These are phyloP conservation scores for Kodamaea arcana DNA, from an alignment of 1,139 yeast genomes.

Conservation along the genomic window DNA sequence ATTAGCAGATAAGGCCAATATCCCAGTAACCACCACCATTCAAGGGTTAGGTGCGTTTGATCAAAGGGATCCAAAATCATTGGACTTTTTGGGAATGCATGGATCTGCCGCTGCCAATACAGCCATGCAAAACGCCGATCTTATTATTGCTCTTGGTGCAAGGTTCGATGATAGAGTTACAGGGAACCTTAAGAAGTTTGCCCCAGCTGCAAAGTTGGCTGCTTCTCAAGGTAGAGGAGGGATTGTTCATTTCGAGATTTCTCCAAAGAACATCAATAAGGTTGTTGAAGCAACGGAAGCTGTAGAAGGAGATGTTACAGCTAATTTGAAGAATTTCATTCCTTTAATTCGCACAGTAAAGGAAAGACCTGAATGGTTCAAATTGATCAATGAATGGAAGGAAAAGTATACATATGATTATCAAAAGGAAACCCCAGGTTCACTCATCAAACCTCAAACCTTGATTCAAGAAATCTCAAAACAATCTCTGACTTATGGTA, in stretches of 20 bases:
- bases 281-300: conserved; percentile 97
- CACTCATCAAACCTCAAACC: conserved; percentile 89
- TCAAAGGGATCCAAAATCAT: conserved; percentile 83
- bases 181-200: conserved; percentile 78
- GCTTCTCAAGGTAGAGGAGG: conserved; percentile 91
- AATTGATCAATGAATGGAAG: conserved; percentile 75
- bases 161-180: conserved; percentile 98
- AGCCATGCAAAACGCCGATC: conserved; percentile 90
- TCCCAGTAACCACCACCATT: conserved; percentile 93
- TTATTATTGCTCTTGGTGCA: conserved; percentile 92
- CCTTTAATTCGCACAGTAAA: conserved; percentile 62
- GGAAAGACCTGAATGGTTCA: conserved; percentile 76
- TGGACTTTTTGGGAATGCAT: conserved; percentile 98
- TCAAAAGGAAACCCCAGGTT: conserved; percentile 71
- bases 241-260: conserved; percentile 90
- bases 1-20: conserved; percentile 82
- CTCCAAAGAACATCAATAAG: conserved; percentile 95
- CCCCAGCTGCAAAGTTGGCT: conserved; percentile 89
- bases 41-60: conserved; percentile 95
- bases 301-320: conserved; percentile 90
- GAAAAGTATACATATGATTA: conserved; percentile 80
- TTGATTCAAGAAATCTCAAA: conserved; percentile 74
- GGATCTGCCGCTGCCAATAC: conserved; percentile 93
- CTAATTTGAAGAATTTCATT: conserved; percentile 66
- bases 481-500: conserved; percentile 62